Percentiles rank a stretch among this genome's conserved stretches.
phyloP scores from a whole-genome alignment of 192 early-diverging fungal genomes.

The Backusella mclennaniae region DNA sequence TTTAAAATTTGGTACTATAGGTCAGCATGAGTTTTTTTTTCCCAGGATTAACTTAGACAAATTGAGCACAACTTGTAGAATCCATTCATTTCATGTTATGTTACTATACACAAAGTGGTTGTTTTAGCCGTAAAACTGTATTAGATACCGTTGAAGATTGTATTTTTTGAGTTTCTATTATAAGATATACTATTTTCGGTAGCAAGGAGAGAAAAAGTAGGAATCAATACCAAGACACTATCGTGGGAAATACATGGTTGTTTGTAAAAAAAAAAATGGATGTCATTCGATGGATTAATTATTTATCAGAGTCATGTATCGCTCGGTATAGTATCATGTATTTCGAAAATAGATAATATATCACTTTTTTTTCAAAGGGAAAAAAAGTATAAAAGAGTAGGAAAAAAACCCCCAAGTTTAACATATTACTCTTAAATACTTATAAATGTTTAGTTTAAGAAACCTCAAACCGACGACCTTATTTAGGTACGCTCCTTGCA shows the following conservation, averaged over 20 bases:
- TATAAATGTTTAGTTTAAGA: conserved; percentile 5
- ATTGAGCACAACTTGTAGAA: background rate
- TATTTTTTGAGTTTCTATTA: background rate
- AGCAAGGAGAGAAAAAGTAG: background rate
- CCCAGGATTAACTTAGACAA: background rate
- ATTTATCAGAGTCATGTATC: background rate
- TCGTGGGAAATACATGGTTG: background rate
- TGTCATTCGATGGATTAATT: background rate
- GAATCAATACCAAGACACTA: background rate
- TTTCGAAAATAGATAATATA: background rate
- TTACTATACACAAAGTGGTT: background rate
- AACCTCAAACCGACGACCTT: background rate
- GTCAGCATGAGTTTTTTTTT: background rate
- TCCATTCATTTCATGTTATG: background rate
- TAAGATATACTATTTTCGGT: background rate
- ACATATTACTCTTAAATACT: background rate
- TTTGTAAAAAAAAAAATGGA: background rate
- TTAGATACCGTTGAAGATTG: background rate
- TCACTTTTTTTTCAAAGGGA: background rate
- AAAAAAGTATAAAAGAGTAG: background rate
- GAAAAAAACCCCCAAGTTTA: background rate
- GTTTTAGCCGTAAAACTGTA: background rate
- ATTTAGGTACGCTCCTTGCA: background rate
- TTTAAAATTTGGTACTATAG: background rate
- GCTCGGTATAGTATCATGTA: background rate